These are phyloP conservation scores for Penicillium sp. DNA, from an alignment of 2,329 filamentous ascomycete genomes.

Conservation along the genomic window DNA sequence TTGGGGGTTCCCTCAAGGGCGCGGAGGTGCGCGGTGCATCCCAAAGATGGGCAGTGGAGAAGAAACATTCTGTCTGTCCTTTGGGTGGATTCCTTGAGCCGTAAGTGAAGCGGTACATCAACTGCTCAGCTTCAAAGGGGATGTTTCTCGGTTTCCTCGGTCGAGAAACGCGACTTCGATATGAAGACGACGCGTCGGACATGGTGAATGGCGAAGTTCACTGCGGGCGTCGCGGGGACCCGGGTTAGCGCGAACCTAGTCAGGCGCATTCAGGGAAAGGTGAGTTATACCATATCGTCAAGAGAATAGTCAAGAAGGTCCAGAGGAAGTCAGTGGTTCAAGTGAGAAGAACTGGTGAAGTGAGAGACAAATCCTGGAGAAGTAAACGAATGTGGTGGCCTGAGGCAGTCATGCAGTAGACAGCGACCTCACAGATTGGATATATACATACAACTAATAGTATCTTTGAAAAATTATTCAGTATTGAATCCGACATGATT, in stretches of 20 bases:
- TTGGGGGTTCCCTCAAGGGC: background rate
- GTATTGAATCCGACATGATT: too few relatives aligned
- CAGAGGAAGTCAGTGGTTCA: too few relatives aligned
- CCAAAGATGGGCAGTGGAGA: background rate
- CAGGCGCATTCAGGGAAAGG: background rate
- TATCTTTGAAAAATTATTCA: too few relatives aligned
- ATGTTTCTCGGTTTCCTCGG: background rate
- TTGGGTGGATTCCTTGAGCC: background rate
- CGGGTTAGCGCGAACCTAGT: background rate
- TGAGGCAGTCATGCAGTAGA: too few relatives aligned
- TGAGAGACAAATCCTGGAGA: too few relatives aligned
- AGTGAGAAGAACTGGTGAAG: too few relatives aligned
- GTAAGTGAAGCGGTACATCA: background rate
- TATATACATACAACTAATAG: too few relatives aligned
- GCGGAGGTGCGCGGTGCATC: background rate
- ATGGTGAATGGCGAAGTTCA: background rate
- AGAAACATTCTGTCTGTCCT: background rate
- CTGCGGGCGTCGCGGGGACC: background rate
- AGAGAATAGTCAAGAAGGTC: too few relatives aligned
- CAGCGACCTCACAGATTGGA: too few relatives aligned
- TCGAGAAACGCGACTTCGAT: constrained; percentile 1
- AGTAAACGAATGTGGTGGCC: too few relatives aligned
- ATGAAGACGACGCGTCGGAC: background rate
- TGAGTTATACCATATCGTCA: background rate
- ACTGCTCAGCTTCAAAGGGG: background rate